Conservation (phyloP, 169 alveolate species). For the Plasmodium reichenowi region DNA sequence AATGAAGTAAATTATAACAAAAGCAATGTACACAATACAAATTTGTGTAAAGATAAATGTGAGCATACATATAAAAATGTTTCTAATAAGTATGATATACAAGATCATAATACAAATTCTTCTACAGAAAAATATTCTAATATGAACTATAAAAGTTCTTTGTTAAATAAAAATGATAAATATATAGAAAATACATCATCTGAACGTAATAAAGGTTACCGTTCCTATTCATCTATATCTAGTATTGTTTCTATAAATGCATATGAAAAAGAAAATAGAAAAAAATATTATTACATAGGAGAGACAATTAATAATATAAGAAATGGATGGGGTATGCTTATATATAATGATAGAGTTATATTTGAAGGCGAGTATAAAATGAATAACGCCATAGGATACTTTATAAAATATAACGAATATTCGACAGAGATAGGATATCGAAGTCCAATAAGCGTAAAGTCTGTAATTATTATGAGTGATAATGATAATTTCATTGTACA, state of each 20-base stretch:
- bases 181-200: conserved; percentile 2
- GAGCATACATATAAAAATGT: neutral
- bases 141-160: neutral
- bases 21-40: neutral
- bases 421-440: conserved; percentile 78
- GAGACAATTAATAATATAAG: conserved; percentile 79
- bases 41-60: neutral
- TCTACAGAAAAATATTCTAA: conserved; percentile 14
- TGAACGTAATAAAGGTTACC: conserved; percentile 12
- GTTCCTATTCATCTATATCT: conserved; percentile 34
- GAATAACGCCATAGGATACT: conserved; percentile 78
- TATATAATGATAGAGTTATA: conserved; percentile 75
- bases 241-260: conserved; percentile 19
- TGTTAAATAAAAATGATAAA: conserved; percentile 1
- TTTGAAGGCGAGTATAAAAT: conserved; percentile 82
- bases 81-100: neutral
- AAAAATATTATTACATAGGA: conserved; percentile 77
- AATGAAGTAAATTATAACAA: neutral
- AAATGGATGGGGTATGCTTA: conserved; percentile 83
- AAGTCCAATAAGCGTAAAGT: conserved; percentile 65
- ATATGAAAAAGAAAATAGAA: conserved; percentile 22
- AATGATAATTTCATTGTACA: conserved; percentile 69
- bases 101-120: conserved; percentile 10
- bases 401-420: conserved; percentile 72
- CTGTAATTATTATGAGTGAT: conserved; percentile 74